These are phyloP conservation scores for Thraustochytrium sp. DNA, from an alignment of 352 stramenopile species.

Conservation along the genomic window DNA sequence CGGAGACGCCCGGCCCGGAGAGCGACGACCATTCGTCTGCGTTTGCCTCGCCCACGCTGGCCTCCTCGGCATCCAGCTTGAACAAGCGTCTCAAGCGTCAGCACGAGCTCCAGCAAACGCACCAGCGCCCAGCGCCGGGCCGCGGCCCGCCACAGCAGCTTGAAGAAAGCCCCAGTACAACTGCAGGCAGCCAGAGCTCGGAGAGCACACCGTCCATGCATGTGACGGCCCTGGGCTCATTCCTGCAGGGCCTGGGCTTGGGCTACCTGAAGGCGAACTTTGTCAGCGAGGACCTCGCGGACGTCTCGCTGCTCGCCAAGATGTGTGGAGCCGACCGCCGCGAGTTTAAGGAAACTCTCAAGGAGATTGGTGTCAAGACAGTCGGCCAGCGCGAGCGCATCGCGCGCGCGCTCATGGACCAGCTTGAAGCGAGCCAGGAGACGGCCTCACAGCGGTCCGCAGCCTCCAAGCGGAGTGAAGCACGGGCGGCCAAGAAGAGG, in stretches of 20 bases:
- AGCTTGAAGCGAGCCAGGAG: neutral
- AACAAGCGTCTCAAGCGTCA: neutral
- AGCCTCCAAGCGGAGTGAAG: neutral
- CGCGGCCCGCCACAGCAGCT: too few species aligned
- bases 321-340: neutral
- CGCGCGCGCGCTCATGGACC: neutral
- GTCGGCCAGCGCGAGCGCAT: neutral
- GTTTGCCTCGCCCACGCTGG: neutral
- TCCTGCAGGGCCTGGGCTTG: neutral
- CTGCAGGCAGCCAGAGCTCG: too few species aligned
- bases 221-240: neutral
- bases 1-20: neutral
- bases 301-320: neutral
- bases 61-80: neutral
- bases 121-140: neutral
- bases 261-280: neutral
- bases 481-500: neutral
- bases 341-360: conserved; percentile 12
- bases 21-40: neutral
- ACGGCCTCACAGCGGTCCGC: neutral
- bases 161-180: too few species aligned
- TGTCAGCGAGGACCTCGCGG: neutral
- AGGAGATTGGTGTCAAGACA: neutral
- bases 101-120: neutral
- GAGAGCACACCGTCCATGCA: too few species aligned